Base-by-base conservation (phyloP, 2,329 filamentous ascomycete species). In the Colletotrichum musae region DNA sequence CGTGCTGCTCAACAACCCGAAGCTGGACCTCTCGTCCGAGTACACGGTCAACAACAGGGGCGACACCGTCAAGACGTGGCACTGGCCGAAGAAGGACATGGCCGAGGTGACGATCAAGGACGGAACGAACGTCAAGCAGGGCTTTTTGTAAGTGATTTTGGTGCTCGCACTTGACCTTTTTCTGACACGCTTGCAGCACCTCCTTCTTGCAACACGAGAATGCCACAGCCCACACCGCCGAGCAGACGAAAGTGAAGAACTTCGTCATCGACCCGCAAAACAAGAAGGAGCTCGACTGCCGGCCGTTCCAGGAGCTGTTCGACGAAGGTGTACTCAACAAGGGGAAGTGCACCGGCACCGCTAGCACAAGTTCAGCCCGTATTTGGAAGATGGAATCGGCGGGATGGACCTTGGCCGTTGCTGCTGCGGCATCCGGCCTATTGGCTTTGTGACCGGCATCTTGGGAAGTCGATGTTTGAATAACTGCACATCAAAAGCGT, bases 1-100 rank as follows among this genome's bases (percentile, higher is more conserved):
- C 5, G 6, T 6, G 15, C 18, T 21, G 13, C 5, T 1, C 28
- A 21, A 16, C 5, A 59, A 4, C 18, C n/a, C 41, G 6, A 52
- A 52, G 5, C 24, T 48, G 21, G 39, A 59, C n/a, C n/a, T 59
- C 9, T 36, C 57, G 28, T 59, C 57, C 10, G 57, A 59, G 21
- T 48, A 48, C n/a, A 50, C 48, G 45, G 9, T 50, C 16, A 18
- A 39, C 57, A 24, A 59, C 18, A 36, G 26, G 7, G 43, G 43
- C 24, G 26, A 39, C 2, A 12, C 10, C 9, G 26, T 50, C 26
- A 50, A 28, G n/a, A 36, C 57, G 12, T 50, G 43, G 57, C 32
- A 59, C n/a, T 59, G 57, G 57, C 57, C 57, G 12, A 16, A 59
- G 43, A 59, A 28, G 21, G 57, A 59, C 28, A 59, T 59, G 16